These are phyloP conservation scores for Lotus japonicus DNA, from an alignment of 306 rosid genomes.

Conservation along the genomic window DNA sequence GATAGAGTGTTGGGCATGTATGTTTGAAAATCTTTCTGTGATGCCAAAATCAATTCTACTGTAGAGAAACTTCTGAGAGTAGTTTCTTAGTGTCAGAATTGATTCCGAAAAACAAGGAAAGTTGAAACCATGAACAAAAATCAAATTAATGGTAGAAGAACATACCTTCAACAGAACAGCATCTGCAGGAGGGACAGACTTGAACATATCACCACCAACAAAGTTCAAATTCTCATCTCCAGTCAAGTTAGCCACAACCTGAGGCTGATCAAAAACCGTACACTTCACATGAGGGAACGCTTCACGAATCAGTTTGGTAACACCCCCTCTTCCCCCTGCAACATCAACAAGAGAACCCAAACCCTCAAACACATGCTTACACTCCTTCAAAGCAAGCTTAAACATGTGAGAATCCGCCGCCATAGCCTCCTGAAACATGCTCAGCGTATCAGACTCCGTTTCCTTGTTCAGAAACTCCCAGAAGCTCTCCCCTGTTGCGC, in stretches of 20 bases:
- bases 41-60: too few relatives aligned
- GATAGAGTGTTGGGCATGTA: too few relatives aligned
- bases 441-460: neutral
- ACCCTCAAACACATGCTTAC: constrained; percentile 38
- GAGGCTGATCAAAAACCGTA: constrained; percentile 40
- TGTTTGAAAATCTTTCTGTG: too few relatives aligned
- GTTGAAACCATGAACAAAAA: too few relatives aligned
- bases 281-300: constrained; percentile 46
- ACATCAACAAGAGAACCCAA: constrained; percentile 31
- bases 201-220: constrained; percentile 50
- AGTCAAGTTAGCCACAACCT: constrained; percentile 33
- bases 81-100: too few relatives aligned
- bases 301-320: constrained; percentile 25
- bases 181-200: constrained; percentile 38
- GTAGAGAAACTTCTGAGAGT: too few relatives aligned
- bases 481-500: constrained; percentile 23
- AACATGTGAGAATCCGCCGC: constrained; percentile 37
- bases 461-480: constrained; percentile 27
- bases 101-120: too few relatives aligned
- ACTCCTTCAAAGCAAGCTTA: constrained; percentile 30
- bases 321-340: constrained; percentile 41
- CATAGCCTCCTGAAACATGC: constrained; percentile 35
- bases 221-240: constrained; percentile 34
- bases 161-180: constrained; percentile 42
- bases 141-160: neutral